Base-by-base conservation (phyloP, 306 rosid species). In the Quercus dentata region DNA sequence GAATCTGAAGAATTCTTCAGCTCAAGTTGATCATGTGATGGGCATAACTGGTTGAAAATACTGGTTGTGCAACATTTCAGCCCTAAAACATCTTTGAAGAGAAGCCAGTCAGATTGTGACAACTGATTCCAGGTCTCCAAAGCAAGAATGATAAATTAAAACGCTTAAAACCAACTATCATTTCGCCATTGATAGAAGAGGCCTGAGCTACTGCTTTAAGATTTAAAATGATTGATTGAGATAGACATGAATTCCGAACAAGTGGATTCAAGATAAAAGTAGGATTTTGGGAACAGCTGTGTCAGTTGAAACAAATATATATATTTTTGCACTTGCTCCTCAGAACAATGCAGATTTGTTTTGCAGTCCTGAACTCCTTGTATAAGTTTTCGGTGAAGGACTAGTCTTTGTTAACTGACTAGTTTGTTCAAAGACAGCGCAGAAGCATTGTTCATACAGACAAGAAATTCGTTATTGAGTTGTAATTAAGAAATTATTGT, bases 11-110 rank as follows among this genome's bases (percentile, higher is more conserved):
- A 38, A 74, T 73, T 78, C 74, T 81, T 59, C 41, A 71, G 64
- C 74, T 80, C 76, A 56, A 49, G 80, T 73, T 78, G 58, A 77
- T 74, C 70, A 72, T 68, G 76, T 63, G 74, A 78, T 27, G 28
- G 67, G 73, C 55, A 23, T 46, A 30, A 27, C 27, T 19, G 44
- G 35, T 44, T 68, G 49, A 20, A 64, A 59, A 30, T 17, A 18
- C 56, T 6, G 76, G 49, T 52, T 69, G 44, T 44, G 75, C 62
- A 76, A 20, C 79, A 46, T 33, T 71, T 72, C 56, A 65, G 38
- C 62, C 51, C 35, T 19, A 41, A 31, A 28, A 27, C 19, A 15
- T 65, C 2, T 12, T 35, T 27, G 46, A 54, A 71, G 68, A 69
- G 28, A 25, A 0, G 17, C 59, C 71, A 1, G 68, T 27, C 14